These are phyloP conservation scores for Ophidiomyces ophidiicola DNA, from an alignment of 2,329 filamentous ascomycete genomes.

Conservation along the genomic window DNA sequence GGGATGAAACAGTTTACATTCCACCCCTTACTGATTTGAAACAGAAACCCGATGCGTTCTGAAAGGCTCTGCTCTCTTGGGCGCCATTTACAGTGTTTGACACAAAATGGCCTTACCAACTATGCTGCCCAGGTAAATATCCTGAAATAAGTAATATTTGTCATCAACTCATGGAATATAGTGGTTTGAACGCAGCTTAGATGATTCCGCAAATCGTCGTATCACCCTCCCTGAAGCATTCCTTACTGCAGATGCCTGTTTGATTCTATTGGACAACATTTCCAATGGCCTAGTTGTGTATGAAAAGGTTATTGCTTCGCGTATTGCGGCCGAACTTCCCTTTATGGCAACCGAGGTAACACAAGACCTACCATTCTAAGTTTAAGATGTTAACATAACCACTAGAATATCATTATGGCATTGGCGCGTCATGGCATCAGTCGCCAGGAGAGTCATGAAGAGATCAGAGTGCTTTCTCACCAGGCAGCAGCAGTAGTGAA, in stretches of 20 bases:
- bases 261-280: conserved; percentile 57
- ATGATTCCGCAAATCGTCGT: conserved; percentile 45
- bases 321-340: conserved; percentile 63
- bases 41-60: conserved; percentile 22
- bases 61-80: conserved; percentile 50
- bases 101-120: conserved; percentile 50
- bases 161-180: conserved; percentile 39
- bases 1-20: conserved; percentile 26
- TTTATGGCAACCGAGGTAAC: conserved; percentile 62
- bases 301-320: conserved; percentile 55
- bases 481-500: conserved; percentile 61
- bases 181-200: conserved; percentile 67
- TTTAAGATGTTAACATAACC: neutral
- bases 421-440: conserved; percentile 58
- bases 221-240: conserved; percentile 55
- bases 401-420: conserved; percentile 57
- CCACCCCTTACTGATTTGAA: neutral
- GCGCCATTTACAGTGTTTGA: conserved; percentile 43
- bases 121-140: conserved; percentile 43
- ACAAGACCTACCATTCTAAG: neutral
- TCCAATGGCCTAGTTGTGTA: conserved; percentile 63
- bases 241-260: conserved; percentile 55
- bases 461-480: conserved; percentile 72
- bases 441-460: conserved; percentile 73
- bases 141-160: neutral